Evolutionary conservation across 495 filamentous ascomycete species (phyloP).

Genomic region (Penicillium riverlandense): DNA sequence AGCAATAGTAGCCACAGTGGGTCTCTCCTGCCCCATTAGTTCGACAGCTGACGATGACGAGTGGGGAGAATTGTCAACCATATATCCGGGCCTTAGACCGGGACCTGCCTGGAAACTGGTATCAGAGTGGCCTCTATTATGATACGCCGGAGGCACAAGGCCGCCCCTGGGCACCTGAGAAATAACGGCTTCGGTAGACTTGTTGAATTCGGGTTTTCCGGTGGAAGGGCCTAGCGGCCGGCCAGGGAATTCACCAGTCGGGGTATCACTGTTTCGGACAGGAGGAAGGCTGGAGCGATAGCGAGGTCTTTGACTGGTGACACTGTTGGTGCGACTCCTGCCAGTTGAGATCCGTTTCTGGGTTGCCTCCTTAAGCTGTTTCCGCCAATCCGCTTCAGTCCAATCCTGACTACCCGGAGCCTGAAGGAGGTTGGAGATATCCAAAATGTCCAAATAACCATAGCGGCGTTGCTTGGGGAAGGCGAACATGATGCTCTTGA

Average conservation of each 20-base stretch:
- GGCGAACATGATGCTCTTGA: conserved; percentile 93
- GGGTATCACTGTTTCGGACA: conserved; percentile 32
- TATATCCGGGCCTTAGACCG: conserved; percentile 15
- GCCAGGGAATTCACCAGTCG: conserved; percentile 25
- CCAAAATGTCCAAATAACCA: conserved; percentile 83
- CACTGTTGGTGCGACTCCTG: conserved; percentile 49
- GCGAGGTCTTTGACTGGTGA: conserved; percentile 50
- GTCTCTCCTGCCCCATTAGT: conserved; percentile 25
- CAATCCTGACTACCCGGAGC: conserved; percentile 70
- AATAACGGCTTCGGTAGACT: conserved; percentile 32
- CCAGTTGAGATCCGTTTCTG: conserved; percentile 61
- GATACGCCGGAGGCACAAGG: conserved; percentile 36
- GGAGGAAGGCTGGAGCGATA: conserved; percentile 60
- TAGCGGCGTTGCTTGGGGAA: conserved; percentile 86
- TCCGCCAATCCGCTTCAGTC: conserved; percentile 86
- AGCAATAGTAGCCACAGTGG: conserved; percentile 16
- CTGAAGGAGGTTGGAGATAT: conserved; percentile 73
- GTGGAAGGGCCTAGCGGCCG: conserved; percentile 41
- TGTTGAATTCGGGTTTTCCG: conserved; percentile 36
- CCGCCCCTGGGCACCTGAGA: conserved; percentile 19
- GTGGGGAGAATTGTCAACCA: conserved; percentile 23
- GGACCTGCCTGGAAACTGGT: conserved; percentile 21
- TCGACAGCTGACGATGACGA: conserved; percentile 35
- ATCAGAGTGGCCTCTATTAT: conserved; percentile 52
- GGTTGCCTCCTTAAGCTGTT: conserved; percentile 82